These are phyloP conservation scores for Diaporthe ampelina DNA, from an alignment of 2,329 filamentous ascomycete genomes.

Conservation along the genomic window DNA sequence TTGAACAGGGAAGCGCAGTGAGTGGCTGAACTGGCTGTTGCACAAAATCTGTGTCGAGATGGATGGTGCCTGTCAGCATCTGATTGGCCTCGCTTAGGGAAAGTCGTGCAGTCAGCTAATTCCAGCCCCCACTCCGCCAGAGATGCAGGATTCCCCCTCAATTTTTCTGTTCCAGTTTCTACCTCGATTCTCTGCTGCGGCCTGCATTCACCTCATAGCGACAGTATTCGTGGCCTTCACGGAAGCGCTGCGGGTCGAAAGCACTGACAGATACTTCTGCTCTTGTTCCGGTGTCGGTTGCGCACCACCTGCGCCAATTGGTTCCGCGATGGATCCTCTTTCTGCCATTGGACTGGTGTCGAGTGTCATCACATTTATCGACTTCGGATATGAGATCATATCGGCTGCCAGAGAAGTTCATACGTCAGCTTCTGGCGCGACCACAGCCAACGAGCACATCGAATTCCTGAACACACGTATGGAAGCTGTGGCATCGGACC, in stretches of 20 bases:
- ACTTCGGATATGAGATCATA: conserved; percentile 25
- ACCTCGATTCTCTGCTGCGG: too few species aligned
- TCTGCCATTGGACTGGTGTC: conserved; percentile 31
- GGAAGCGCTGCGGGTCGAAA: not conserved
- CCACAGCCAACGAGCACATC: not conserved
- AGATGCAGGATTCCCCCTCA: not conserved
- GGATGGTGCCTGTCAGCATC: not conserved
- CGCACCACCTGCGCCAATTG: not conserved
- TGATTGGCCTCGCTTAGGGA: not conserved
- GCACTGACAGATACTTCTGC: not conserved
- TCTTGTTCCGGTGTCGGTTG: not conserved
- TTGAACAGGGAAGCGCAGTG: too few species aligned
- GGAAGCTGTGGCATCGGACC: conserved; percentile 4
- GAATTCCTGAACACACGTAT: conserved; percentile 27
- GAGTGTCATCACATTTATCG: conserved; percentile 30
- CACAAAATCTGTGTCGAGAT: not conserved
- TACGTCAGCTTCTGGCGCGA: not conserved
- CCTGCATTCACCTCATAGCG: not conserved
- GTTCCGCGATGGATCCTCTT: conserved; percentile 26
- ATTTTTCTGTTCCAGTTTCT: not conserved
- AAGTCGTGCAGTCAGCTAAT: not conserved
- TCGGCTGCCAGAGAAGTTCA: conserved; percentile 7
- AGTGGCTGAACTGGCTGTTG: not conserved
- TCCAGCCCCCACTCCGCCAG: not conserved
- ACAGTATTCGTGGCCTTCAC: too few species aligned